Conservation (phyloP, 2,329 filamentous ascomycete genomes). For the Neopestalotiopsis rosae region DNA sequence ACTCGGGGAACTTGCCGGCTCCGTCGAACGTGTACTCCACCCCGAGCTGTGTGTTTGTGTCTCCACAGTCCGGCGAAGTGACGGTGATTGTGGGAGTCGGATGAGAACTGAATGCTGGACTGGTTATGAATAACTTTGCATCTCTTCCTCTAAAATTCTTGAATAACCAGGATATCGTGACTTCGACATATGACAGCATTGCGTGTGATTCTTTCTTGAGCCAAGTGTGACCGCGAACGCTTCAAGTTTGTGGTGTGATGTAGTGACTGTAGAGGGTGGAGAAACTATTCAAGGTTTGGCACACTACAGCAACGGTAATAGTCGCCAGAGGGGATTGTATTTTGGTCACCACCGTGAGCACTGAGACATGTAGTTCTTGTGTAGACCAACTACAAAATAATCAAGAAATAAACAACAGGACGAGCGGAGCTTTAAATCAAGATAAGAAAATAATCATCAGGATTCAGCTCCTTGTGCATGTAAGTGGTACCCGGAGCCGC, state of each 20-base stretch:
- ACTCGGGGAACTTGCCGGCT: constrained; percentile 43
- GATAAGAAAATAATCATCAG: background rate
- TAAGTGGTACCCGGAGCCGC: background rate
- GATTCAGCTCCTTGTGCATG: background rate
- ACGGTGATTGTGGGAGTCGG: constrained; percentile 43
- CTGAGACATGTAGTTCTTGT: too few species aligned
- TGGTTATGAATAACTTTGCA: constrained; percentile 42
- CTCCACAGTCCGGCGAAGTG: constrained; percentile 46
- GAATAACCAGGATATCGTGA: constrained; percentile 45
- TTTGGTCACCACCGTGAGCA: too few species aligned
- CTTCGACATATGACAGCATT: constrained; percentile 33
- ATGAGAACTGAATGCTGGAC: constrained; percentile 39
- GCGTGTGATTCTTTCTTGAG: background rate
- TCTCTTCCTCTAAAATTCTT: constrained; percentile 42
- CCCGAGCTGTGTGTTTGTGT: constrained; percentile 39
- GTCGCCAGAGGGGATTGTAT: too few species aligned
- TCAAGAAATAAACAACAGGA: background rate
- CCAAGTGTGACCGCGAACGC: background rate
- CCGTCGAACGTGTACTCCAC: constrained; percentile 45
- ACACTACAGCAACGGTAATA: background rate
- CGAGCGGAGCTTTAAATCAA: background rate
- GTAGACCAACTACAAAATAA: background rate
- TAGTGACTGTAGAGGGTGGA: background rate
- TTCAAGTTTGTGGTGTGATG: background rate
- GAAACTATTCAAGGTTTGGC: background rate